Conservation (phyloP, 2,329 filamentous ascomycete species). For the Ophiosphaerella herpotricha region DNA sequence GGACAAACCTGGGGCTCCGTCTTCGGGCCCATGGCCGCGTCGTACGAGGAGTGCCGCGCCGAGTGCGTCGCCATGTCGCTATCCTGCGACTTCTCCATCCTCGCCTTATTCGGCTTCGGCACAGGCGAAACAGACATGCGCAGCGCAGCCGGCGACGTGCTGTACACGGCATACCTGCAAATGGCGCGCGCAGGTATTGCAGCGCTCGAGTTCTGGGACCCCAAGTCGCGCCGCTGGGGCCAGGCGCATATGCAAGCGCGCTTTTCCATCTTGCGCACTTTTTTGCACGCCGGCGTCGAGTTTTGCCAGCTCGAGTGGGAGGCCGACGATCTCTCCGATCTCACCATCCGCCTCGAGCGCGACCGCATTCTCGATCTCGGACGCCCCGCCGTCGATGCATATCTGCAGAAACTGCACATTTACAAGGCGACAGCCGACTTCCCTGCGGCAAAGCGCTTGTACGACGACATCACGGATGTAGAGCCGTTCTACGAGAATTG, state of each 20-base stretch:
- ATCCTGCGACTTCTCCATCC: slow-evolving; percentile 83
- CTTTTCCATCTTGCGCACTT: slow-evolving; percentile 83
- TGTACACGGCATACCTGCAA: slow-evolving; percentile 85
- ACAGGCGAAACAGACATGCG: slow-evolving; percentile 74
- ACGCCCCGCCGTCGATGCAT: slow-evolving; percentile 79
- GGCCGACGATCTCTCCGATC: slow-evolving; percentile 76
- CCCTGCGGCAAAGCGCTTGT: slow-evolving; percentile 75
- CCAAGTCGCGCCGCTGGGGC: slow-evolving; percentile 87
- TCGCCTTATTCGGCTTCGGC: slow-evolving; percentile 91
- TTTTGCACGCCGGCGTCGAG: slow-evolving; percentile 82
- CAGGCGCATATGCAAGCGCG: slow-evolving; percentile 86
- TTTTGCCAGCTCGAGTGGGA: slow-evolving; percentile 82
- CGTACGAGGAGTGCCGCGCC: slow-evolving; percentile 92
- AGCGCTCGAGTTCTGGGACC: slow-evolving; percentile 93
- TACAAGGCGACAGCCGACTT: slow-evolving; percentile 91
- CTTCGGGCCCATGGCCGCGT: slow-evolving; percentile 83
- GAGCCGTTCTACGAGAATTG: slow-evolving; percentile 84
- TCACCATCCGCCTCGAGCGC: slow-evolving; percentile 82
- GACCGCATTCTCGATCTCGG: slow-evolving; percentile 84
- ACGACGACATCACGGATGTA: slow-evolving; percentile 81
- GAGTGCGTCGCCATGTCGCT: slow-evolving; percentile 93
- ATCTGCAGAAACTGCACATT: slow-evolving; percentile 88
- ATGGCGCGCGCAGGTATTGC: slow-evolving; percentile 94
- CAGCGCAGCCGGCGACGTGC: slow-evolving; percentile 79
- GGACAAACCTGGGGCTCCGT: slow-evolving; percentile 94